A percentile compares a stretch with the other conserved stretches of the same genome.
phyloP scores from a whole-genome alignment of 1,284 basidiomycete species.

The Cutaneotrichosporon sp. region DNA sequence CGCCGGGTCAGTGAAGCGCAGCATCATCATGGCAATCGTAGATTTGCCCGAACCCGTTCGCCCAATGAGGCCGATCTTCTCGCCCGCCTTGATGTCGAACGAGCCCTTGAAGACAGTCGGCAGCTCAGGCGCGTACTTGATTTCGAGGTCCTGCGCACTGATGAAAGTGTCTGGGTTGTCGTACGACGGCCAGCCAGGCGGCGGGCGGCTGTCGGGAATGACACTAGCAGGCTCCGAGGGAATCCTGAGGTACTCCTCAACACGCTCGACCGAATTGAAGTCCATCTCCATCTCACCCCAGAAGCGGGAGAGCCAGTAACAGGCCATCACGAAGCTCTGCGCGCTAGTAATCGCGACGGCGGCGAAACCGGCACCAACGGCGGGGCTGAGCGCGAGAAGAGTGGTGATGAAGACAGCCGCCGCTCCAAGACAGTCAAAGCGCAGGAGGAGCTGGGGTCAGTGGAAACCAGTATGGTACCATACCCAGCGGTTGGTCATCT shows the following conservation, averaged over 20 bases:
- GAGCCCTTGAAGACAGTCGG: conserved; percentile 77
- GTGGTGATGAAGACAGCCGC: conserved; percentile 72
- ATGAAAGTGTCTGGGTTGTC: conserved; percentile 53
- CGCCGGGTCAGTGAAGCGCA: conserved; percentile 84
- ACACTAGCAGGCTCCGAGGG: conserved; percentile 76
- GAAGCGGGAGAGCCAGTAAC: conserved; percentile 53
- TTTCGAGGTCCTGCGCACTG: conserved; percentile 67
- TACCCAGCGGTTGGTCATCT: conserved; percentile 28
- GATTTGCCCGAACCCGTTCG: conserved; percentile 53
- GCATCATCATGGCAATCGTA: conserved; percentile 77
- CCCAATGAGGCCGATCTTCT: conserved; percentile 66
- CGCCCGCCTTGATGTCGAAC: conserved; percentile 68
- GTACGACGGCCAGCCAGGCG: conserved; percentile 79
- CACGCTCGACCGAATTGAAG: conserved; percentile 80
- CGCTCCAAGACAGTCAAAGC: conserved; percentile 74
- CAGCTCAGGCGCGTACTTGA: conserved; percentile 81
- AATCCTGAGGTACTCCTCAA: conserved; percentile 83
- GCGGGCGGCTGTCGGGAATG: conserved; percentile 66
- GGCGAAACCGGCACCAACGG: conserved; percentile 70
- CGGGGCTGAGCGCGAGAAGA: conserved; percentile 69
- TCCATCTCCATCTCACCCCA: conserved; percentile 54
- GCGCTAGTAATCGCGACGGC: conserved; percentile 75
- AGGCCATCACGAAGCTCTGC: conserved; percentile 49
- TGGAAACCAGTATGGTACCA: not conserved
- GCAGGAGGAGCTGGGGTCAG: conserved; percentile 53